A percentile compares a stretch with the other conserved stretches of the same genome.
Conservation (phyloP, 1,284 basidiomycete species). For the Inonotus obliquus region DNA sequence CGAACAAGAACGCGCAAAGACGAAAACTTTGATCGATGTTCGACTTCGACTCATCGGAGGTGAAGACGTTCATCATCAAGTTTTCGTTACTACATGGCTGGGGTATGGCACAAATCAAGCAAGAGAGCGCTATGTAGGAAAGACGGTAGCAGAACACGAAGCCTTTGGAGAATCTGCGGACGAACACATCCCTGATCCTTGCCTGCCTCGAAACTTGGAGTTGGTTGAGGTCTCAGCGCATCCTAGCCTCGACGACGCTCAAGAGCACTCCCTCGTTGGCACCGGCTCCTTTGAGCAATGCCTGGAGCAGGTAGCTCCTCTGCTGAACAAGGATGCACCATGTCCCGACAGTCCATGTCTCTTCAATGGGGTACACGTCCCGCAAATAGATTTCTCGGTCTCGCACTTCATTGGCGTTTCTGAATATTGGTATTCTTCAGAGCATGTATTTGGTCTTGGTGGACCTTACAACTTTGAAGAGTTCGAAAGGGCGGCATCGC, state of each 20-base stretch:
- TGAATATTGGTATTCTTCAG: conserved; percentile 99
- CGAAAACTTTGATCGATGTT: conserved; percentile 75
- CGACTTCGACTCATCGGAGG: conserved; percentile 80
- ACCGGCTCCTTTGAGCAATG: conserved; percentile 91
- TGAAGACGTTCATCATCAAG: conserved; percentile 82
- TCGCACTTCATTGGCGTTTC: conserved; percentile 96
- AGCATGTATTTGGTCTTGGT: conserved; percentile 92
- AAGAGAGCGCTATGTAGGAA: conserved; percentile 83
- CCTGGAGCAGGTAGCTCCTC: conserved; percentile 64
- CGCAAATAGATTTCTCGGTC: conserved; percentile 84
- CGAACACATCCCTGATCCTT: conserved; percentile 73
- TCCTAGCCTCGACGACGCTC: conserved; percentile 34
- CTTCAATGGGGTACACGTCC: conserved; percentile 97
- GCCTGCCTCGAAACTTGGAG: conserved; percentile 76
- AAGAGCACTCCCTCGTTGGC: conserved; percentile 68
- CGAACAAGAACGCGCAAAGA: conserved; percentile 44
- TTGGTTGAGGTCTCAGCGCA: conserved; percentile 50
- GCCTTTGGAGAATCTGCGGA: conserved; percentile 25
- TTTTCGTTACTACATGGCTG: conserved; percentile 98
- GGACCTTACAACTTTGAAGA: conserved; percentile 95
- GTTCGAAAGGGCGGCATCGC: conserved; percentile 88
- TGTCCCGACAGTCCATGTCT: conserved; percentile 87
- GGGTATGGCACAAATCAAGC: conserved; percentile 98
- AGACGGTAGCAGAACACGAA: conserved; percentile 56
- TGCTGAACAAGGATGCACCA: conserved; percentile 83